A percentile compares a stretch with the other conserved stretches of the same genome.
phyloP scores from a whole-genome alignment of 1,284 basidiomycete genomes.

The Irpex lacteus region DNA sequence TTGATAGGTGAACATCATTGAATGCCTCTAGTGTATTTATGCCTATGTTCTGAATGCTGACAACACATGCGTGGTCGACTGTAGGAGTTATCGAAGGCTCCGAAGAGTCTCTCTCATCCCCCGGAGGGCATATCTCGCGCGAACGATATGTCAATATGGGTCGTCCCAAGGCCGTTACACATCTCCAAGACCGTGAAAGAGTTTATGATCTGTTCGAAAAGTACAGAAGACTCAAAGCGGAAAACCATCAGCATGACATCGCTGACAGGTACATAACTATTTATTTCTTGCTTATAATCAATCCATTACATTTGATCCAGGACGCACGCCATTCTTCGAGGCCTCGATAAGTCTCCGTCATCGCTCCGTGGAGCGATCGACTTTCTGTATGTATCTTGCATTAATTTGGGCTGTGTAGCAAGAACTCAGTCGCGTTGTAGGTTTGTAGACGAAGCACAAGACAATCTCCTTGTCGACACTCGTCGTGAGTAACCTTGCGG shows the following conservation, averaged over 20 bases:
- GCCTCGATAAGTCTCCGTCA: slow-evolving; percentile 25
- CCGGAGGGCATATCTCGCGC: slow-evolving; percentile 38
- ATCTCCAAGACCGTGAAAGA: slow-evolving; percentile 39
- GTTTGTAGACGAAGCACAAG: slow-evolving; percentile 73
- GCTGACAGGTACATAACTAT: slow-evolving; percentile 50
- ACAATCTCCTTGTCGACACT: slow-evolving; percentile 59
- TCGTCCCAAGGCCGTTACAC: slow-evolving; percentile 33
- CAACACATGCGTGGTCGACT: neutral
- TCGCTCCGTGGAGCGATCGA: slow-evolving; percentile 46
- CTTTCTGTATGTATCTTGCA: slow-evolving; percentile 43
- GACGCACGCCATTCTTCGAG: slow-evolving; percentile 49
- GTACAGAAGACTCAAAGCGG: slow-evolving; percentile 45
- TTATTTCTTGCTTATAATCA: neutral
- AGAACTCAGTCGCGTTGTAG: slow-evolving; percentile 30
- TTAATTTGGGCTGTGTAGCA: neutral
- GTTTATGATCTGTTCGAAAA: slow-evolving; percentile 51
- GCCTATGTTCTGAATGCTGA: neutral
- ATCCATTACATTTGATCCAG: slow-evolving; percentile 22
- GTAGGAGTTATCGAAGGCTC: slow-evolving; percentile 62
- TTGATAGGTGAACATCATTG: slow-evolving; percentile 43
- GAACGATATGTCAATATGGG: slow-evolving; percentile 43
- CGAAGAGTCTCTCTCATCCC: slow-evolving; percentile 37
- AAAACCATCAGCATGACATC: slow-evolving; percentile 45
- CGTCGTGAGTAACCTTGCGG: slow-evolving; percentile 37
- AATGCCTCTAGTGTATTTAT: neutral